Percentiles rank a stretch among this genome's conserved stretches.
Conservation (phyloP, 441 rosid genomes). For the Bocquillonia castaneifolia region DNA sequence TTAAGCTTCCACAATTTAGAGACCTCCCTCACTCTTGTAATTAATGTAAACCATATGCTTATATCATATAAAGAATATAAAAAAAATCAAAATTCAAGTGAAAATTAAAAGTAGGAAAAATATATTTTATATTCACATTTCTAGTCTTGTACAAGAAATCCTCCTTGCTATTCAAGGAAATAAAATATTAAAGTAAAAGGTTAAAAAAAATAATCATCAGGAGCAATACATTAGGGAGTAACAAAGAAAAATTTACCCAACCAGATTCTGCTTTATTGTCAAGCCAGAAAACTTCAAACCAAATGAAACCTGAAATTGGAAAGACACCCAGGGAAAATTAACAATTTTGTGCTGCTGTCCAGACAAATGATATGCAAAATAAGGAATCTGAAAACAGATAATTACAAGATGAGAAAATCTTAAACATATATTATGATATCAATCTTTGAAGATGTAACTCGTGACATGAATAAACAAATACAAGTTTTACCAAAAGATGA, state of each 20-base stretch:
- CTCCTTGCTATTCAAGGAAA: background rate
- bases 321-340: slow-evolving; percentile 14
- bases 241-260: slow-evolving; percentile 58
- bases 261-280: slow-evolving; percentile 64
- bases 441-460: background rate
- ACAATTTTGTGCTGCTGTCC: background rate
- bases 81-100: background rate
- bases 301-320: slow-evolving; percentile 50
- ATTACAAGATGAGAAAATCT: background rate
- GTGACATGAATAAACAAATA: background rate
- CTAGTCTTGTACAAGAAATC: background rate
- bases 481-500: background rate
- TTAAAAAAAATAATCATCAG: background rate
- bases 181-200: slow-evolving; percentile 2
- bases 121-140: background rate
- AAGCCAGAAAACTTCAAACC: slow-evolving; percentile 87
- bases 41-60: background rate
- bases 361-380: slow-evolving; percentile 7
- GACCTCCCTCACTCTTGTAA: background rate
- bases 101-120: background rate
- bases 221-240: slow-evolving; percentile 19
- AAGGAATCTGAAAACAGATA: background rate
- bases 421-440: background rate
- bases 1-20: background rate
- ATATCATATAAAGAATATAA: background rate